Conservation (phyloP, 345 rosid species). For the Citrus inodora region DNA sequence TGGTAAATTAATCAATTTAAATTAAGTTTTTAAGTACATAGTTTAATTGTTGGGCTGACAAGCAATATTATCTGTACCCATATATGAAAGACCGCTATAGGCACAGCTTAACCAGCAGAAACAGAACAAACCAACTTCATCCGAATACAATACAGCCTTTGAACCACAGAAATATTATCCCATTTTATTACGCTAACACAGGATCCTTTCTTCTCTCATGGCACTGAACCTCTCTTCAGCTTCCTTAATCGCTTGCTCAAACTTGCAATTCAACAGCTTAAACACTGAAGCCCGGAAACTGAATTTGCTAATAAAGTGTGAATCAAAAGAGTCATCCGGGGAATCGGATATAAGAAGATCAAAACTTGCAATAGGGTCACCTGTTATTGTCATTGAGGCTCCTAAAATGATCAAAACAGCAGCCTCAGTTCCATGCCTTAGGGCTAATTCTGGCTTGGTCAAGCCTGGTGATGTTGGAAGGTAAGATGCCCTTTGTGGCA, state of each 20-base stretch:
- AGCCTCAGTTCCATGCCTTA: constrained; percentile 75
- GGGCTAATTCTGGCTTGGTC: constrained; percentile 68
- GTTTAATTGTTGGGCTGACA: too few relatives aligned
- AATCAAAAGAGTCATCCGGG: constrained; percentile 23
- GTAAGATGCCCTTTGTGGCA: constrained; percentile 21
- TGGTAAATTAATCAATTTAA: too few relatives aligned
- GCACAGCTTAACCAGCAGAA: too few relatives aligned
- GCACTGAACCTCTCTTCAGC: constrained; percentile 31
- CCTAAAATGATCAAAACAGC: constrained; percentile 84
- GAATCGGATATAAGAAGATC: constrained; percentile 1
- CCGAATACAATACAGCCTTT: background rate
- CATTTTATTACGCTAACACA: background rate
- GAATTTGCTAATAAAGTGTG: constrained; percentile 21
- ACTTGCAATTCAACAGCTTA: background rate
- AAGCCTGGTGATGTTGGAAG: constrained; percentile 95
- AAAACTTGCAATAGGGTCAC: constrained; percentile 65
- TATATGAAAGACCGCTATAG: background rate
- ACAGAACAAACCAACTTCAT: background rate
- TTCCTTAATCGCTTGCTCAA: constrained; percentile 14
- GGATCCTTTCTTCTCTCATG: constrained; percentile 18
- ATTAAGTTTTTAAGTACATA: too few relatives aligned
- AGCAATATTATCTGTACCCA: background rate
- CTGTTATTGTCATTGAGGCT: constrained; percentile 67
- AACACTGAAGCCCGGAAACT: background rate
- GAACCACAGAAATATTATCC: constrained; percentile 33